phyloP scores from a whole-genome alignment of 495 filamentous ascomycete species.

The Aspergillus homomorphus region DNA sequence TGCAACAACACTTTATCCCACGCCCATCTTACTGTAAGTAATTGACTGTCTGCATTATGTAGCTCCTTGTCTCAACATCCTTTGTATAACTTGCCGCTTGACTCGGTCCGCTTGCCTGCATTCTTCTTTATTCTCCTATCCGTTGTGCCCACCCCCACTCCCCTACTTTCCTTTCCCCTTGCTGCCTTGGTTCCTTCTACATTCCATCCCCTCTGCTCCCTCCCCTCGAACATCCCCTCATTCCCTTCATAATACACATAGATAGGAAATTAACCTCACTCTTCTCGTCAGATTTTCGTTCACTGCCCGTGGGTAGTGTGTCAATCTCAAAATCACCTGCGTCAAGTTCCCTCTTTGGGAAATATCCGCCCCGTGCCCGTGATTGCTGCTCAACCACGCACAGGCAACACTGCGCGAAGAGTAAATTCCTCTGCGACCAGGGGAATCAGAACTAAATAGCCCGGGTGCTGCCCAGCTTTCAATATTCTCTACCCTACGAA shows the following conservation, averaged over 20 bases:
- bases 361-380: slow-evolving; percentile 9
- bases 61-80: slow-evolving; percentile 5
- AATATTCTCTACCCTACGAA: slow-evolving; percentile 13
- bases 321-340: not conserved
- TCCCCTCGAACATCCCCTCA: slow-evolving; percentile 1
- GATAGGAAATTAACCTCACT: slow-evolving; percentile 8
- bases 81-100: slow-evolving; percentile 4
- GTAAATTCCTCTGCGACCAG: not conserved
- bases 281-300: slow-evolving; percentile 3
- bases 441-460: not conserved
- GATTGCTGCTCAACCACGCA: not conserved
- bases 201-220: slow-evolving; percentile 13
- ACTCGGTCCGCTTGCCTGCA: slow-evolving; percentile 13
- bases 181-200: slow-evolving; percentile 13
- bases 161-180: slow-evolving; percentile 17
- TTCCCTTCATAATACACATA: slow-evolving; percentile 4
- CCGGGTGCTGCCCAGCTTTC: slow-evolving; percentile 1
- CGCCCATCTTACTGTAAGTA: not conserved
- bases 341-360: slow-evolving; percentile 12
- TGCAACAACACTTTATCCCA: slow-evolving; percentile 1
- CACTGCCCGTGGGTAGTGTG: not conserved
- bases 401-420: not conserved
- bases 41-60: not conserved
- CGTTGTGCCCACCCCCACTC: slow-evolving; percentile 7
- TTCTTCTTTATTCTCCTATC: slow-evolving; percentile 22